Evolutionary conservation across 176 grass and related monocot genomes (phyloP).

Genomic region (Microstegium vimineum): DNA sequence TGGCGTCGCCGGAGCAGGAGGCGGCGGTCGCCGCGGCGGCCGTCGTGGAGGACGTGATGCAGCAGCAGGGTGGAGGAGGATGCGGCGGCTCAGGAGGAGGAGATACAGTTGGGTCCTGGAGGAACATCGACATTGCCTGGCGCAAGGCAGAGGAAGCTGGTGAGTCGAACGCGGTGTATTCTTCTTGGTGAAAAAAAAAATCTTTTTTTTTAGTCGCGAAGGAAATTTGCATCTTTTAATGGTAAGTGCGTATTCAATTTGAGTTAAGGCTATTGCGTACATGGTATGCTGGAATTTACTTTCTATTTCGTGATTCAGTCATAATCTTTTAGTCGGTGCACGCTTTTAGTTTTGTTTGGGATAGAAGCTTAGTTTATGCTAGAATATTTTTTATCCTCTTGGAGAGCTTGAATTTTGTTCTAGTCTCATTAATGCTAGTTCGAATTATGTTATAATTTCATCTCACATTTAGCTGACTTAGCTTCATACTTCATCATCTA

Average conservation of each 20-base stretch:
- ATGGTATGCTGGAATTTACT: neutral
- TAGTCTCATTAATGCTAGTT: neutral
- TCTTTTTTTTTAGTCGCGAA: neutral
- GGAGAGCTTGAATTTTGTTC: neutral
- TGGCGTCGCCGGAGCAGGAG: slow-evolving; percentile 37
- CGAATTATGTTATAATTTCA: slow-evolving; percentile 3
- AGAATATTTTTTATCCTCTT: neutral
- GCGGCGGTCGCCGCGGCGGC: slow-evolving; percentile 24
- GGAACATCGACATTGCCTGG: slow-evolving; percentile 49
- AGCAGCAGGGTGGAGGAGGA: slow-evolving; percentile 15
- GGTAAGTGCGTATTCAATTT: neutral
- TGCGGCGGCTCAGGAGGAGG: neutral
- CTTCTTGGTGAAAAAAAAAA: neutral
- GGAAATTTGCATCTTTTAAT: neutral
- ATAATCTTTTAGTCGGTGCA: neutral
- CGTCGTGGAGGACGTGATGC: slow-evolving; percentile 24
- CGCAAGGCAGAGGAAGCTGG: slow-evolving; percentile 64
- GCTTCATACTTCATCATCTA: neutral
- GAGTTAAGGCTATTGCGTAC: neutral
- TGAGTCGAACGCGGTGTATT: slow-evolving; percentile 19
- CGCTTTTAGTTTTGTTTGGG: neutral
- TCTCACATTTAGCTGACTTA: neutral
- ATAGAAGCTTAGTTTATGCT: neutral
- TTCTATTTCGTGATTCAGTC: neutral
- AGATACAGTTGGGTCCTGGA: neutral